Evolutionary conservation across 108 stramenopile species (phyloP).

Genomic region (Fragilariopsis cylindrus): DNA sequence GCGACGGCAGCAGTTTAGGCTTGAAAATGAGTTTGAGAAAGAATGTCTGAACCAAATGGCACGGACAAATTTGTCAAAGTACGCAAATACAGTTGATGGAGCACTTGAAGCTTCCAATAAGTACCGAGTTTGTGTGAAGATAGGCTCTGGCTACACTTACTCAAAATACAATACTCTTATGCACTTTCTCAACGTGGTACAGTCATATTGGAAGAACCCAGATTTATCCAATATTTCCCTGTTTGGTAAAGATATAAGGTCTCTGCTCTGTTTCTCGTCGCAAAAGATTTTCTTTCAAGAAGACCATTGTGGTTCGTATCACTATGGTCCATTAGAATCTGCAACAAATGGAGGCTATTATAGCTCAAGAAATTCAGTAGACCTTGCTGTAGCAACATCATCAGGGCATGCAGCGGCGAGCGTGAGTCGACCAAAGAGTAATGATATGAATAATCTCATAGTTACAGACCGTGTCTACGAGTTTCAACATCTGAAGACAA

Average conservation of each 20-base stretch:
- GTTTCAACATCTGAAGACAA: slow-evolving; percentile 24
- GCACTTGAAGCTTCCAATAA: slow-evolving; percentile 6
- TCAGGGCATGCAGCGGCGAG: slow-evolving; percentile 18
- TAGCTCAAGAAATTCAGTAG: slow-evolving; percentile 12
- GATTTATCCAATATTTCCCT: slow-evolving; percentile 34
- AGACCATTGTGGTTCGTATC: slow-evolving; percentile 33
- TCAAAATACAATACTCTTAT: slow-evolving; percentile 41
- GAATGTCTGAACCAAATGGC: slow-evolving; percentile 42
- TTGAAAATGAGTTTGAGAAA: slow-evolving; percentile 37
- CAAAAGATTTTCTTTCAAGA: slow-evolving; percentile 42
- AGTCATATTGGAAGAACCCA: slow-evolving; percentile 36
- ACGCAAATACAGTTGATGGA: slow-evolving; percentile 15
- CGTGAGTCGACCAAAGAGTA: slow-evolving; percentile 13
- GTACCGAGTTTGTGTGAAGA: slow-evolving; percentile 32
- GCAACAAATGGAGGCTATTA: slow-evolving; percentile 10
- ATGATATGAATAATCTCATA: slow-evolving; percentile 21
- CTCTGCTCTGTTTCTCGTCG: slow-evolving; percentile 21
- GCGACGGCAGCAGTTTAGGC: slow-evolving; percentile 30
- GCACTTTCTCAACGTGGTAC: slow-evolving; percentile 34
- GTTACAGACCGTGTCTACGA: slow-evolving; percentile 35
- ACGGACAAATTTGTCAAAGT: slow-evolving; percentile 19
- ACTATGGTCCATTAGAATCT: slow-evolving; percentile 30
- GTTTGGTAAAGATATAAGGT: slow-evolving; percentile 36
- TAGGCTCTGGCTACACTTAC: slow-evolving; percentile 35
- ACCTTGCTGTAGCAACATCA: slow-evolving; percentile 26